phyloP scores from a whole-genome alignment of 2,329 filamentous ascomycete genomes.

The Didymella glomerata region DNA sequence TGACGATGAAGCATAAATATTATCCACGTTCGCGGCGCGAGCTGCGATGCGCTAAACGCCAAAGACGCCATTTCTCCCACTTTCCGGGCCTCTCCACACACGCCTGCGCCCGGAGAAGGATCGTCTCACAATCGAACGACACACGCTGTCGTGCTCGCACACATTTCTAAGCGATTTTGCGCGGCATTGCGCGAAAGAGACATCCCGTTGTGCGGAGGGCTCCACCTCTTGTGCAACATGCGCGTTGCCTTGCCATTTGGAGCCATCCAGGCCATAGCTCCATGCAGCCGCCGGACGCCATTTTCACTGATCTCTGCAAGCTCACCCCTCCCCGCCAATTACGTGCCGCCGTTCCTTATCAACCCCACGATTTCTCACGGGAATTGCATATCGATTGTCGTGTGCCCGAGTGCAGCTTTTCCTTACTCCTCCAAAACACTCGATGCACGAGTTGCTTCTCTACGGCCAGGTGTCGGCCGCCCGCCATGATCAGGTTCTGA shows the following conservation, averaged over 20 bases:
- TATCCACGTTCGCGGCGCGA: slow-evolving; percentile 26
- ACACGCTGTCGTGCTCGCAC: slow-evolving; percentile 16
- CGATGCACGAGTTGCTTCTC: slow-evolving; percentile 70
- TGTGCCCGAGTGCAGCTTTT: slow-evolving; percentile 28
- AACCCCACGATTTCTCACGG: slow-evolving; percentile 40
- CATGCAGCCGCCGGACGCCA: slow-evolving; percentile 25
- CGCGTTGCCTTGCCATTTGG: slow-evolving; percentile 25
- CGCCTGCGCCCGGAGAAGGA: slow-evolving; percentile 16
- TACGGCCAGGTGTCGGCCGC: slow-evolving; percentile 65
- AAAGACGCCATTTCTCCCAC: slow-evolving; percentile 28
- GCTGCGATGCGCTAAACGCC: slow-evolving; percentile 27
- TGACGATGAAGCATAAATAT: slow-evolving; percentile 38
- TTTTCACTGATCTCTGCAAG: slow-evolving; percentile 29
- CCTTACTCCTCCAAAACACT: slow-evolving; percentile 13
- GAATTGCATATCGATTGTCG: slow-evolving; percentile 40
- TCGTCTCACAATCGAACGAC: slow-evolving; percentile 40
- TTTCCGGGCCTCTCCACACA: slow-evolving; percentile 22
- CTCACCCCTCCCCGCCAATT: slow-evolving; percentile 35
- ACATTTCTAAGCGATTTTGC: slow-evolving; percentile 26
- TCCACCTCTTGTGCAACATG: slow-evolving; percentile 24
- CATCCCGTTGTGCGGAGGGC: slow-evolving; percentile 24
- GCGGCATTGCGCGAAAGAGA: slow-evolving; percentile 19
- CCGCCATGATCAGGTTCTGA: slow-evolving; percentile 67
- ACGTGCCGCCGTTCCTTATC: slow-evolving; percentile 32
- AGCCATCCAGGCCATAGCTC: slow-evolving; percentile 32